Evolutionary conservation across 208 protist species (phyloP).

Genomic region (Crithidia mellificae): DNA sequence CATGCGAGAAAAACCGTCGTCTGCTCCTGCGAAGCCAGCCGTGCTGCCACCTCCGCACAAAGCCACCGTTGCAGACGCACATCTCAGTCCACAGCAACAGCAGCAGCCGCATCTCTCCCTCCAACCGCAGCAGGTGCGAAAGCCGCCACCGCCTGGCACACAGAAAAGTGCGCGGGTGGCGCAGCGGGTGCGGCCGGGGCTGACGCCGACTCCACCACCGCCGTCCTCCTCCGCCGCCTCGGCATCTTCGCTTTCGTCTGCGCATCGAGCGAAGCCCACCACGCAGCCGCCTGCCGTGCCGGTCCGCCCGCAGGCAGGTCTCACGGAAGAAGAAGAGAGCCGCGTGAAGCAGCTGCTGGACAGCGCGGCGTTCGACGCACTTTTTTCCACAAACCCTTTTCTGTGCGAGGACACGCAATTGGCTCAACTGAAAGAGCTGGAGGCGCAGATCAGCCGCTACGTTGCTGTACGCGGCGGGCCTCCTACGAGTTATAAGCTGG

Average conservation of each 20-base stretch:
- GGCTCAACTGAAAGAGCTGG: slow-evolving; percentile 18
- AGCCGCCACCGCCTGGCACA: background rate
- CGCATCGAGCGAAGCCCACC: background rate
- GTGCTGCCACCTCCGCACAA: background rate
- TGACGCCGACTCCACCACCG: background rate
- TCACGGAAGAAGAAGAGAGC: slow-evolving; percentile 38
- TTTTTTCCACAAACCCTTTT: slow-evolving; percentile 38
- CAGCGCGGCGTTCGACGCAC: slow-evolving; percentile 12
- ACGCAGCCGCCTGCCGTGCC: background rate
- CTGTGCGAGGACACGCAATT: slow-evolving; percentile 12
- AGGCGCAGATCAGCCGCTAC: slow-evolving; percentile 12
- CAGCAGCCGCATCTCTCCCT: background rate
- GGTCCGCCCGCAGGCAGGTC: slow-evolving; percentile 21
- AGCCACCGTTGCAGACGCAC: too few relatives aligned
- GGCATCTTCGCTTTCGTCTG: too few relatives aligned
- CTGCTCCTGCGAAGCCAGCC: background rate
- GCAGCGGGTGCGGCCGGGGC: background rate
- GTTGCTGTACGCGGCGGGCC: slow-evolving; percentile 11
- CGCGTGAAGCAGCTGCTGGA: slow-evolving; percentile 52
- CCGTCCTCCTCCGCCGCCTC: background rate
- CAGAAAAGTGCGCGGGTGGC: slow-evolving; percentile 3
- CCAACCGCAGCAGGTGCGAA: background rate
- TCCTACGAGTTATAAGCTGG: too few relatives aligned
- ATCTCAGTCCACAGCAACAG: too few relatives aligned
- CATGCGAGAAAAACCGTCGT: background rate